Evolutionary conservation across 805 yeast species (phyloP).

Genomic region (Candida verbasci): DNA sequence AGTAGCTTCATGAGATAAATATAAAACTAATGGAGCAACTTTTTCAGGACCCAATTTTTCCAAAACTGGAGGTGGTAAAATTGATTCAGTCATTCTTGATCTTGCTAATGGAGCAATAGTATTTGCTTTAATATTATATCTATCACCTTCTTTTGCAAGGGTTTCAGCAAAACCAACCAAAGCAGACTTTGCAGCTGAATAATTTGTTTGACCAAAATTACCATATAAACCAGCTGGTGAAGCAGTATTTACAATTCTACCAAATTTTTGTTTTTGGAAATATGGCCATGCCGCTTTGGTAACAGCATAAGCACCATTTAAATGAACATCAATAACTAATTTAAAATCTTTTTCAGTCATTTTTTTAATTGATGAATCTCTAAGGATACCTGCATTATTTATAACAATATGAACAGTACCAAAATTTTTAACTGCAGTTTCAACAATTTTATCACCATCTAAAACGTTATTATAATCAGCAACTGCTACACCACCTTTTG

Average conservation of each 20-base stretch:
- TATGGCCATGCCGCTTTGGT: conserved; percentile 92
- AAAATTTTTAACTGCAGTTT: conserved; percentile 79
- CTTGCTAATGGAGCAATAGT: conserved; percentile 93
- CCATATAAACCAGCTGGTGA: conserved; percentile 98
- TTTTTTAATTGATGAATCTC: conserved; percentile 83
- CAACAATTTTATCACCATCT: conserved; percentile 78
- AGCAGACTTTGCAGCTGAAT: conserved; percentile 89
- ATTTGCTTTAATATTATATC: conserved; percentile 77
- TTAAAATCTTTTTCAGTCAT: conserved; percentile 79
- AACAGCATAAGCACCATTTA: conserved; percentile 82
- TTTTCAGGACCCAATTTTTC: conserved; percentile 80
- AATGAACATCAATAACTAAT: conserved; percentile 79
- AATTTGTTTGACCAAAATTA: conserved; percentile 94
- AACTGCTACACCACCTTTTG: conserved; percentile 79
- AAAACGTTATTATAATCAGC: conserved; percentile 91
- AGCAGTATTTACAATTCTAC: conserved; percentile 88
- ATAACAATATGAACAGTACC: conserved; percentile 86
- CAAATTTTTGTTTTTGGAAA: conserved; percentile 77
- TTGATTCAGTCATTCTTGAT: conserved; percentile 91
- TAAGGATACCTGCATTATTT: conserved; percentile 92
- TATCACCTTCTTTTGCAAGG: conserved; percentile 88
- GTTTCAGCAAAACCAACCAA: conserved; percentile 91
- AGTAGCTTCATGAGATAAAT: conserved; percentile 61
- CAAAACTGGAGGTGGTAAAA: conserved; percentile 81
- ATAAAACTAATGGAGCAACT: conserved; percentile 87